Evolutionary conservation across 2,329 filamentous ascomycete genomes (phyloP).

Genomic region (Venturia oleaginea): DNA sequence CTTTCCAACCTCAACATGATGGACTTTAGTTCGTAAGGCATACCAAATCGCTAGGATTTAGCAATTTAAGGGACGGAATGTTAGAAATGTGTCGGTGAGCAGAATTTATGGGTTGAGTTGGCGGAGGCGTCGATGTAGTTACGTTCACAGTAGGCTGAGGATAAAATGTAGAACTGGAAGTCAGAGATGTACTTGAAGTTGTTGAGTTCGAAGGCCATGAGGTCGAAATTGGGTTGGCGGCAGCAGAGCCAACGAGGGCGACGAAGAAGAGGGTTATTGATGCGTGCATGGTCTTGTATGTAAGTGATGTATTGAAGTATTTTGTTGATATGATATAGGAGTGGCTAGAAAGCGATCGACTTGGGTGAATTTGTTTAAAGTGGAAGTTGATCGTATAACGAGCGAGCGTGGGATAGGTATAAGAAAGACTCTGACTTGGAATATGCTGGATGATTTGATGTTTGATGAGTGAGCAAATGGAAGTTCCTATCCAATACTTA

Average conservation of each 20-base stretch:
- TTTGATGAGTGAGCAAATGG: not conserved
- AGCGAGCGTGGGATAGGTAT: not conserved
- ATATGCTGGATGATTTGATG: not conserved
- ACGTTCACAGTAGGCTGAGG: not conserved
- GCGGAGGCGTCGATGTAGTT: constrained; percentile 6
- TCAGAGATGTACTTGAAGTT: not conserved
- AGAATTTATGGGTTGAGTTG: not conserved
- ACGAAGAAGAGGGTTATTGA: not conserved
- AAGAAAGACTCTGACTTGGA: not conserved
- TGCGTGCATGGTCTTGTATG: constrained; percentile 2
- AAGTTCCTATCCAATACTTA: not conserved
- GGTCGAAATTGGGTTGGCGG: not conserved
- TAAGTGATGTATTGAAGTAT: not conserved
- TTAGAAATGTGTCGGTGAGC: too few species aligned
- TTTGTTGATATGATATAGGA: not conserved
- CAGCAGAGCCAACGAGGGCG: constrained; percentile 6
- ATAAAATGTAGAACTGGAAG: not conserved
- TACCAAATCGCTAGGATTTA: too few species aligned
- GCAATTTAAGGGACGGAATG: too few species aligned
- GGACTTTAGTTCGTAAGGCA: too few species aligned
- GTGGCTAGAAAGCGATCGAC: not conserved
- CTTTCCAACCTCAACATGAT: too few species aligned
- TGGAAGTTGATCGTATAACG: not conserved
- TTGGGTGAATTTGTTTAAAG: not conserved
- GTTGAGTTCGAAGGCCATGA: not conserved